Evolutionary conservation across 2,329 filamentous ascomycete species (phyloP).

Genomic region (Amauroascus niger): DNA sequence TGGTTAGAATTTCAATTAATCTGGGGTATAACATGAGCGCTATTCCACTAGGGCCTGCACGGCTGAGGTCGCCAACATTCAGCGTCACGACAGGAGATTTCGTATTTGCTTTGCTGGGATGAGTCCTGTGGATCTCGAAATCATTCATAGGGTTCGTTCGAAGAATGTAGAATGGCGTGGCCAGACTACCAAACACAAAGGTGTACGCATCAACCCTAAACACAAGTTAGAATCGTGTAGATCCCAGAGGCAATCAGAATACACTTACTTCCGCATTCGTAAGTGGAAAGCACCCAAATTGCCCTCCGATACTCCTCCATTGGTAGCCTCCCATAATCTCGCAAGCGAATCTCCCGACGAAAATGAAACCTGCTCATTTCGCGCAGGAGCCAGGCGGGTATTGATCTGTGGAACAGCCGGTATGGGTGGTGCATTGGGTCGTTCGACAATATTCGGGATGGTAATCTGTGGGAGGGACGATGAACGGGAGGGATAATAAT

Average conservation of each 20-base stretch:
- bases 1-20: slow-evolving; percentile 41
- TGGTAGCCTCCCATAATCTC: slow-evolving; percentile 38
- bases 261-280: slow-evolving; percentile 33
- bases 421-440: slow-evolving; percentile 26
- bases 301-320: slow-evolving; percentile 33
- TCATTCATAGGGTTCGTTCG: slow-evolving; percentile 36
- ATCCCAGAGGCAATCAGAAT: background rate
- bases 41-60: slow-evolving; percentile 30
- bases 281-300: slow-evolving; percentile 32
- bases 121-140: slow-evolving; percentile 34
- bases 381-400: slow-evolving; percentile 13
- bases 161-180: slow-evolving; percentile 38
- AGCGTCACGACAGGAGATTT: slow-evolving; percentile 38
- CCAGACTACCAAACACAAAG: slow-evolving; percentile 36
- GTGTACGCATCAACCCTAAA: slow-evolving; percentile 33
- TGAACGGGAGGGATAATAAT: slow-evolving; percentile 27
- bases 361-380: slow-evolving; percentile 20
- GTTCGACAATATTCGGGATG: background rate
- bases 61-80: slow-evolving; percentile 22
- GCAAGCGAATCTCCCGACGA: slow-evolving; percentile 34
- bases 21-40: slow-evolving; percentile 40
- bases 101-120: slow-evolving; percentile 33
- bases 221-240: slow-evolving; percentile 16
- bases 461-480: slow-evolving; percentile 13
- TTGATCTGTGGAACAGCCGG: slow-evolving; percentile 33